phyloP scores from a whole-genome alignment of 768 basidiomycete species.

The Lepiota venenata region DNA sequence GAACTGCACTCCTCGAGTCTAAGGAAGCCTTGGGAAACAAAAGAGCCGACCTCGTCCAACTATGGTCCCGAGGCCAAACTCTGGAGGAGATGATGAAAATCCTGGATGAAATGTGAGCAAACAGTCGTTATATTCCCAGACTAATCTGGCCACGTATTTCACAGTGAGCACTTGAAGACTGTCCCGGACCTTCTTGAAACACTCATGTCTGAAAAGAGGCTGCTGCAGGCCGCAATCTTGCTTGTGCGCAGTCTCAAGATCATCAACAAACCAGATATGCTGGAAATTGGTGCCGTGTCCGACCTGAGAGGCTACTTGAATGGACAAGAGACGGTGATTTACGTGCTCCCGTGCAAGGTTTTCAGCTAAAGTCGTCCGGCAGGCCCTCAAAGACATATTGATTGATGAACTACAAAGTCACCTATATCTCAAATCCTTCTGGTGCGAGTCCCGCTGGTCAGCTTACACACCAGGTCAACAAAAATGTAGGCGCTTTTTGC shows the following conservation, averaged over 20 bases:
- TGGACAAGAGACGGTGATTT: slow-evolving; percentile 77
- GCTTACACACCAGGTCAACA: slow-evolving; percentile 80
- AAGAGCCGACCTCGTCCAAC: slow-evolving; percentile 83
- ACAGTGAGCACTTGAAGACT: slow-evolving; percentile 83
- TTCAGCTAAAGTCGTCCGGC: slow-evolving; percentile 4
- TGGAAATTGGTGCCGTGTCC: slow-evolving; percentile 91
- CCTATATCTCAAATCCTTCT: slow-evolving; percentile 95
- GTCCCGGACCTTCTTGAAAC: slow-evolving; percentile 92
- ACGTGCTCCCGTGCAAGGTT: neutral
- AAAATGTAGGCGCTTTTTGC: slow-evolving; percentile 46
- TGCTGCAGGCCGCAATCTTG: slow-evolving; percentile 84
- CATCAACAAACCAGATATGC: slow-evolving; percentile 89
- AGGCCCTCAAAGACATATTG: slow-evolving; percentile 91
- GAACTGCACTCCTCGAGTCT: slow-evolving; percentile 68
- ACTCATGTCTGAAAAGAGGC: slow-evolving; percentile 92
- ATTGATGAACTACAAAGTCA: slow-evolving; percentile 96
- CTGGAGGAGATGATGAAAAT: slow-evolving; percentile 93
- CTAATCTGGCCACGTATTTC: slow-evolving; percentile 12
- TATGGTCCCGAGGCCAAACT: slow-evolving; percentile 88
- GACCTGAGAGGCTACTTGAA: slow-evolving; percentile 84
- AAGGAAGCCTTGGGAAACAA: slow-evolving; percentile 79
- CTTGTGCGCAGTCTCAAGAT: slow-evolving; percentile 86
- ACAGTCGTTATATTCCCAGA: neutral
- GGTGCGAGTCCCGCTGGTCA: slow-evolving; percentile 92
- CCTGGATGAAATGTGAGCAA: slow-evolving; percentile 87